A percentile compares a stretch with the other conserved stretches of the same genome.
phyloP scores from a whole-genome alignment of 2,329 filamentous ascomycete species.

The Aspergillus amoenus region DNA sequence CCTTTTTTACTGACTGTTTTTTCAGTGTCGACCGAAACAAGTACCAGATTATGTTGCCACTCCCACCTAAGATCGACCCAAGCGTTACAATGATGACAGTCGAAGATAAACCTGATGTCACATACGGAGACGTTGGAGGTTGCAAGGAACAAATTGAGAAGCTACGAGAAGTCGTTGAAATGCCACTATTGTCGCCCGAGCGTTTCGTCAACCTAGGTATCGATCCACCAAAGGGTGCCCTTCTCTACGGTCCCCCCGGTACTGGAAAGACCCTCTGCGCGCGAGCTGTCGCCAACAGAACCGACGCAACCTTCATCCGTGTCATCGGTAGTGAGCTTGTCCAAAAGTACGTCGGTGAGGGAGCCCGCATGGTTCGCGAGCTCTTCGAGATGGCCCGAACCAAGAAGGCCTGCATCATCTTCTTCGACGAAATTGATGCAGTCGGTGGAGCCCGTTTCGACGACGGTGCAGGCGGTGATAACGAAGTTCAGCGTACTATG shows the following conservation, averaged over 20 bases:
- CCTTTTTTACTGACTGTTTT: not conserved
- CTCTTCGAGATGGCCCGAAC: conserved; percentile 99
- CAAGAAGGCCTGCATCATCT: conserved; percentile 99
- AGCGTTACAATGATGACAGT: conserved; percentile 99
- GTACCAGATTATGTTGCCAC: conserved; percentile 95
- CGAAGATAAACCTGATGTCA: conserved; percentile 98
- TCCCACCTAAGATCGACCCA: conserved; percentile 97
- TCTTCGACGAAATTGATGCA: conserved; percentile 98
- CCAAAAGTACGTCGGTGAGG: conserved; percentile 98
- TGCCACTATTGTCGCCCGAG: conserved; percentile 94
- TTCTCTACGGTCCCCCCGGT: conserved; percentile 94
- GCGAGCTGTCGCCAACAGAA: conserved; percentile 94
- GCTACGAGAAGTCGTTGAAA: conserved; percentile 96
- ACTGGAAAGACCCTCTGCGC: conserved; percentile 99
- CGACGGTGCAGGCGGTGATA: conserved; percentile 93
- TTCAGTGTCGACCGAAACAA: conserved; percentile 86
- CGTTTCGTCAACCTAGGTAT: conserved; percentile 98
- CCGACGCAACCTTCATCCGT: conserved; percentile 96
- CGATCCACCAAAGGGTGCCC: conserved; percentile 93
- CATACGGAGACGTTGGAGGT: conserved; percentile 96
- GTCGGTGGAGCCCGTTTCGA: conserved; percentile 95
- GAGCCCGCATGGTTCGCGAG: conserved; percentile 96
- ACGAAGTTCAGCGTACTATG: conserved; percentile 98
- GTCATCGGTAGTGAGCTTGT: conserved; percentile 98
- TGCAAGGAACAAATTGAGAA: conserved; percentile 99